Conservation (phyloP, 306 rosid species). For the Hippophae gyantsensis region DNA sequence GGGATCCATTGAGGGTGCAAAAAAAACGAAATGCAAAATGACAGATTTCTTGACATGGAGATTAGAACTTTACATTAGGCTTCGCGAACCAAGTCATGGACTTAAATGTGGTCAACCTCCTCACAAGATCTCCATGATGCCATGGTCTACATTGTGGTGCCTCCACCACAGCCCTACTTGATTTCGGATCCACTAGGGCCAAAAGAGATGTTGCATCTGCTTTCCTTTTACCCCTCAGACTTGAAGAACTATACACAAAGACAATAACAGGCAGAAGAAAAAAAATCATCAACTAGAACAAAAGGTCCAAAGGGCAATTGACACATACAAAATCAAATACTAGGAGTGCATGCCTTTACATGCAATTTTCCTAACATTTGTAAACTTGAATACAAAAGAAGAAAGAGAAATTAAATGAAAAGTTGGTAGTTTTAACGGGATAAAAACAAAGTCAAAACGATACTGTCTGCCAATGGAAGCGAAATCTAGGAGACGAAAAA, state of each 20-base stretch:
- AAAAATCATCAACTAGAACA: not conserved
- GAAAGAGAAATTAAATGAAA: too few species aligned
- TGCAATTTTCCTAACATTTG: too few species aligned
- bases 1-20: not conserved
- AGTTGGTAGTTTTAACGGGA: too few species aligned
- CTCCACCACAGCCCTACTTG: conserved; percentile 29
- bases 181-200: conserved; percentile 35
- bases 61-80: conserved; percentile 51
- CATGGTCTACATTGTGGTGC: conserved; percentile 71
- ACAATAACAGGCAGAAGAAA: conserved; percentile 25
- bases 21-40: not conserved
- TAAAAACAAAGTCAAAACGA: too few species aligned
- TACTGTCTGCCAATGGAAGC: too few species aligned
- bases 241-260: conserved; percentile 22
- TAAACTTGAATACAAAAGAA: too few species aligned
- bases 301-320: not conserved
- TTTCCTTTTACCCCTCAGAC: conserved; percentile 48
- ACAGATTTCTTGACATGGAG: not conserved
- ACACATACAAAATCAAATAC: too few species aligned
- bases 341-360: too few species aligned
- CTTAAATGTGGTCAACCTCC: conserved; percentile 74
- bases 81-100: conserved; percentile 98
- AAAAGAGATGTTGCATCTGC: conserved; percentile 41
- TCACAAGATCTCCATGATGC: conserved; percentile 80
- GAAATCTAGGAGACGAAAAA: too few species aligned